Base-by-base conservation (phyloP, 352 stramenopile species). In the Globisporangium yorkense region DNA sequence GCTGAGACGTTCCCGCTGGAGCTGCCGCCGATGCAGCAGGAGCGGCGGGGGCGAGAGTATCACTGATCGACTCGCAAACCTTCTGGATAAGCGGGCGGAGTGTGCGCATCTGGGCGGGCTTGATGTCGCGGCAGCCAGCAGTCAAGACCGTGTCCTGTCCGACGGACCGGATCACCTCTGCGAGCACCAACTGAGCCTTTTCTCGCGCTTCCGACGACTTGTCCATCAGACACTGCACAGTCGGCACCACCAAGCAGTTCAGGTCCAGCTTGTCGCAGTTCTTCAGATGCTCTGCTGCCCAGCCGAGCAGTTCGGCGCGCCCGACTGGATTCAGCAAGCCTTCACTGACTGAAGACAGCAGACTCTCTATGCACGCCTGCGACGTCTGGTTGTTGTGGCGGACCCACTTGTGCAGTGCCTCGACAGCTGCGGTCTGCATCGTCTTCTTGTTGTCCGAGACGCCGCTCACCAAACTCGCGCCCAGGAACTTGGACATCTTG, bases 361-460 rank as follows among this genome's bases (percentile, higher is more conserved):
- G 41, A 57, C 82, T 90, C 56, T 96, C 84, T 21, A 96, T 65
- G 56, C 87, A 94, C 4, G 50, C 43, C 7, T 62, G 49, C 0
- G 74, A 89, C 3, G 87, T 92, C 31, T 80, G 56, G 40, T 85
- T 74, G 54, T 79, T 84, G 68, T 96, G 87, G 13, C 69, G 72
- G 29, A 96, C 84, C 87, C 87, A 96, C 56, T 87, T 90, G 57
- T 93, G 75, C 31, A 96, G 63, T 27, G 84, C 74, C 43, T 94
- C 83, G 10, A 96, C 61, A 2, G 80, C 77, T 21, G 84, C 87
- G 21, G 69, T 48, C 65, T 93, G 84, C 87, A 96, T 94, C 18
- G 75, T 77, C 62, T 96, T 96, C 65, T 96, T 96, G 70, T 96
- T 96, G 65, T 96, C 87, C 3, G 72, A 71, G 35, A 94, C 83